These are phyloP conservation scores for Cryoendolithus antarcticus DNA, from an alignment of 2,329 filamentous ascomycete genomes.

Conservation along the genomic window DNA sequence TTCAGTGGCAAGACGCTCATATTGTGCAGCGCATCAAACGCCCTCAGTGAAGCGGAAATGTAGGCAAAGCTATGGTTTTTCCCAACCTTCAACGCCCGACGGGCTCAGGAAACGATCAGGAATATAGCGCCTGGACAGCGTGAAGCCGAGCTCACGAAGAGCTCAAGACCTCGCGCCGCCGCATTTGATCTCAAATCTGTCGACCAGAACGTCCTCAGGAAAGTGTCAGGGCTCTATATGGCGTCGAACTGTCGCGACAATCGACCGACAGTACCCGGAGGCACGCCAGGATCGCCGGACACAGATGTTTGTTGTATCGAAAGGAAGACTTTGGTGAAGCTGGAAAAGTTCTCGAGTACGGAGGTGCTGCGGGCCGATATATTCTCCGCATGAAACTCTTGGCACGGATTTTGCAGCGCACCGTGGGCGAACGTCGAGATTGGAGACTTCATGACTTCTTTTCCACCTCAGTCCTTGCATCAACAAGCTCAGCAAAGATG, in stretches of 20 bases:
- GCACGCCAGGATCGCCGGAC: conserved; percentile 61
- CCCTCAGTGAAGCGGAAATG: conserved; percentile 76
- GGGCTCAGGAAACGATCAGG: conserved; percentile 80
- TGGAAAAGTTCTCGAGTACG: no score
- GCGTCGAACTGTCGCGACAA: conserved; percentile 74
- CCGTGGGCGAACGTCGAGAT: no score
- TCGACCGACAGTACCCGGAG: conserved; percentile 54
- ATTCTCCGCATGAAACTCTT: no score
- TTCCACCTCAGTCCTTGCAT: neutral
- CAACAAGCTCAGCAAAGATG: conserved; percentile 22
- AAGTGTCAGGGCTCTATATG: conserved; percentile 72
- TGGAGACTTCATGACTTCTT: conserved; percentile 2
- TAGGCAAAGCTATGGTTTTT: conserved; percentile 64
- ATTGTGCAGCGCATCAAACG: conserved; percentile 71
- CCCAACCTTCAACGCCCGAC: conserved; percentile 82
- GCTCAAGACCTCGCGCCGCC: conserved; percentile 42
- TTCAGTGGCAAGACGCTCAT: neutral
- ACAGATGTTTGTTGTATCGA: conserved; percentile 76
- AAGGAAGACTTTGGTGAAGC: conserved; percentile 70
- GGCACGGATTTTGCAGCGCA: no score
- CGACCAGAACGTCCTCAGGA: conserved; percentile 81
- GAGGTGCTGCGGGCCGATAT: no score
- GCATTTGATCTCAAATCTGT: conserved; percentile 79
- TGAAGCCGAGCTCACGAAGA: conserved; percentile 62
- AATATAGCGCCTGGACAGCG: conserved; percentile 65